Evolutionary conservation across 306 rosid genomes (phyloP).

Genomic region (Lablab purpureus): DNA sequence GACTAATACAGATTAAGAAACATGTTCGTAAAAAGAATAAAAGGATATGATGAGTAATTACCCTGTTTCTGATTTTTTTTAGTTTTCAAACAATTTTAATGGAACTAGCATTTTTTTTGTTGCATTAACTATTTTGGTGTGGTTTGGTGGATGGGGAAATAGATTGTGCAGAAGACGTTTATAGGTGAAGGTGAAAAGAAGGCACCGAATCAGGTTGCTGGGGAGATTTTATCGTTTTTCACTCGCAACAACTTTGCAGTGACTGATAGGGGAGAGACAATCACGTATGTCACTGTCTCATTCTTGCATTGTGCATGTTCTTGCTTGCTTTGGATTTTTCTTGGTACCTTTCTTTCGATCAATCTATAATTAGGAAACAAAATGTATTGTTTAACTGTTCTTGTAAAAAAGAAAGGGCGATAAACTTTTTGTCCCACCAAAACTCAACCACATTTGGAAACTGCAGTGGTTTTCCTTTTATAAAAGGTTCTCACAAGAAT

Average conservation of each 20-base stretch:
- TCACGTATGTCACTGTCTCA: constrained; percentile 64
- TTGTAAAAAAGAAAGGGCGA: neutral
- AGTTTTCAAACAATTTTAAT: neutral
- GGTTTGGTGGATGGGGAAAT: neutral
- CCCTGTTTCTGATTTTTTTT: neutral
- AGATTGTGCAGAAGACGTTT: constrained; percentile 93
- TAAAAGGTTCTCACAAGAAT: neutral
- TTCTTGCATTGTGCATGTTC: neutral
- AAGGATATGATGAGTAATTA: neutral
- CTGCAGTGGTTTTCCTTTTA: neutral
- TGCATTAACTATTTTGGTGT: neutral
- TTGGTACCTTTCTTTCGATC: neutral
- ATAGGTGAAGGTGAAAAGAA: constrained; percentile 65
- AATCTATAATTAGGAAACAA: neutral
- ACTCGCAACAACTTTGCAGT: constrained; percentile 85
- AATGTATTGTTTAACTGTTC: neutral
- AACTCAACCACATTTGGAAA: neutral
- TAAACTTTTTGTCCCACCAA: neutral
- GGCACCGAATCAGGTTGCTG: constrained; percentile 76
- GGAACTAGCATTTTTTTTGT: neutral
- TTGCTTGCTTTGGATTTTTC: neutral
- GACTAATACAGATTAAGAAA: neutral
- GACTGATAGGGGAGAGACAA: constrained; percentile 80
- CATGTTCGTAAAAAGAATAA: no score
- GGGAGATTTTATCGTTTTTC: constrained; percentile 87